Evolutionary conservation across 1,139 yeast genomes (phyloP).

Genomic region (Protomyces macrosporus): DNA sequence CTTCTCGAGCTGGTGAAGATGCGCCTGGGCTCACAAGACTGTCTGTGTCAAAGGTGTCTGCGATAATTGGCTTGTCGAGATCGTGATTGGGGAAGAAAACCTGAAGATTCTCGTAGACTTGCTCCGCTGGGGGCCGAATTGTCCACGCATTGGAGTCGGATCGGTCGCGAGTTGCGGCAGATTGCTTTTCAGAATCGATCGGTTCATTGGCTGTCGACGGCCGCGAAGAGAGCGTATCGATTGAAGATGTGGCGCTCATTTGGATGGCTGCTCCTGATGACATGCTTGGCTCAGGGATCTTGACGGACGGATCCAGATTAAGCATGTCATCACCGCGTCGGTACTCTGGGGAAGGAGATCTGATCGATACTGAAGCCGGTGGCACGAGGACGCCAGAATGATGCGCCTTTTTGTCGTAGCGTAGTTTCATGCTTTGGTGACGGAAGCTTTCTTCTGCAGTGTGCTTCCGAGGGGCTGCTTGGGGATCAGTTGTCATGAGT

Average conservation of each 20-base stretch:
- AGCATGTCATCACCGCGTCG: slow-evolving; percentile 10
- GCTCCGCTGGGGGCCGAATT: slow-evolving; percentile 92
- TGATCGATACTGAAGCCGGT: background rate
- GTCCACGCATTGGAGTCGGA: slow-evolving; percentile 40
- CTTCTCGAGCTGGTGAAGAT: background rate
- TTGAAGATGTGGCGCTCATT: background rate
- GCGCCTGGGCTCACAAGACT: background rate
- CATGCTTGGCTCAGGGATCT: background rate
- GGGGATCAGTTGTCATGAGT: background rate
- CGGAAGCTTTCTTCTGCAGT: background rate
- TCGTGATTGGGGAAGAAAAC: slow-evolving; percentile 88
- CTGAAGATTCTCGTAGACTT: slow-evolving; percentile 83
- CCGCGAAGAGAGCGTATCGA: background rate
- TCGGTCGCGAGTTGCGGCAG: background rate
- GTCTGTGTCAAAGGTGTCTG: slow-evolving; percentile 52
- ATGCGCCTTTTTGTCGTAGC: background rate
- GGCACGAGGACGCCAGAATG: background rate
- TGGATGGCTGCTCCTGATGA: background rate
- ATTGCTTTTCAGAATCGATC: background rate
- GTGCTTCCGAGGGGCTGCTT: background rate
- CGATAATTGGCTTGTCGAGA: slow-evolving; percentile 84
- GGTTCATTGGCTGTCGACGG: background rate
- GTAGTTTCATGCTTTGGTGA: slow-evolving; percentile 16
- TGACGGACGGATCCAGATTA: slow-evolving; percentile 1
- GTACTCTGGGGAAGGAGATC: slow-evolving; percentile 17